Percentiles rank a stretch among this genome's conserved stretches.
Conservation (phyloP, 1,139 yeast genomes). For the Hyphopichia khmerensis region DNA sequence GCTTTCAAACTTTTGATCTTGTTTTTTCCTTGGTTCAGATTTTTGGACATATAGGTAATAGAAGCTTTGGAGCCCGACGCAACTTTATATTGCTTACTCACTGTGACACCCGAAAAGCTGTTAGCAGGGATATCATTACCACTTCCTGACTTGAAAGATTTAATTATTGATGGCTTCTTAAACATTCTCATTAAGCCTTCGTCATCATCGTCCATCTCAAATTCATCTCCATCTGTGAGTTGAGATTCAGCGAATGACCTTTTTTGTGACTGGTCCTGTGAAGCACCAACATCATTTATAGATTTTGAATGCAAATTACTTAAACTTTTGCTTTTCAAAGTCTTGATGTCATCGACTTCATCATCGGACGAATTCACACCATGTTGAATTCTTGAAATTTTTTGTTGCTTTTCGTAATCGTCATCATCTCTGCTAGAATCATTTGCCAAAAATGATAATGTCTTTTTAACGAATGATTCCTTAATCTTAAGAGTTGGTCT, state of each 20-base stretch:
- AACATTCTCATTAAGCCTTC: constrained; percentile 38
- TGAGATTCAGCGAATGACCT: constrained; percentile 10
- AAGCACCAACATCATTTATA: constrained; percentile 12
- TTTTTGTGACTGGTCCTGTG: constrained; percentile 9
- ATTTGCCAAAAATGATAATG: constrained; percentile 58
- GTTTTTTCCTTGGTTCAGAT: constrained; percentile 12
- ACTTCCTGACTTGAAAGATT: constrained; percentile 43
- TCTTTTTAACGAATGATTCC: constrained; percentile 60
- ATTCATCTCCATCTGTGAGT: constrained; percentile 14
- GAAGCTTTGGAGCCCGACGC: constrained; percentile 62
- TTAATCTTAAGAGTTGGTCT: constrained; percentile 29
- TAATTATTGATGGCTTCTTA: constrained; percentile 49
- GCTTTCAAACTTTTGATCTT: constrained; percentile 28
- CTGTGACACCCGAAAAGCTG: constrained; percentile 52
- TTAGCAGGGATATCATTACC: constrained; percentile 39
- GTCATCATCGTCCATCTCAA: constrained; percentile 29
- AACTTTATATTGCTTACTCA: constrained; percentile 54
- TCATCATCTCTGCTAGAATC: constrained; percentile 32
- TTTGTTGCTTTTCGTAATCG: constrained; percentile 33
- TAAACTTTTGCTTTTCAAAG: constrained; percentile 48
- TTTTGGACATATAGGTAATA: constrained; percentile 52
- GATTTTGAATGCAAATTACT: constrained; percentile 26
- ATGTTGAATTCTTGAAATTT: constrained; percentile 36
- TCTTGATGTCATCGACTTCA: constrained; percentile 43
- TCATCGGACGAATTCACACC: constrained; percentile 34